phyloP scores from a whole-genome alignment of 164 flowering plant genomes.

The Aristolochia californica region DNA sequence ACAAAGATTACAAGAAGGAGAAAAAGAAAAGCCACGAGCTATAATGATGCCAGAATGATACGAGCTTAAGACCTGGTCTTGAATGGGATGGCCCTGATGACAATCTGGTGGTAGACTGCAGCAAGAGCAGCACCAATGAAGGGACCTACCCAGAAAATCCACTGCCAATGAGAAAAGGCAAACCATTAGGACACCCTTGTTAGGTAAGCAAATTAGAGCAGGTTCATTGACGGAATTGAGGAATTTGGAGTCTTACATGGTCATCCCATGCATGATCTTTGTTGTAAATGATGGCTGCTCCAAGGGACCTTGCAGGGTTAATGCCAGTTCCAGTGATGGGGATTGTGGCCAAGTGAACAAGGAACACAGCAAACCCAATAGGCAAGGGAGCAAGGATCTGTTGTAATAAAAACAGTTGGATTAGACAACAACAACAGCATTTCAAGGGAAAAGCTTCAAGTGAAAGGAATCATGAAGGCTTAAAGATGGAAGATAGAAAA shows the following conservation, averaged over 20 bases:
- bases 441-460: not conserved
- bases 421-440: not conserved
- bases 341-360: conserved; percentile 69
- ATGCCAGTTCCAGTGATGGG: conserved; percentile 70
- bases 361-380: conserved; percentile 60
- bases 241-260: conserved; percentile 25
- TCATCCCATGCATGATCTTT: conserved; percentile 49
- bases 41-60: not conserved
- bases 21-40: not conserved
- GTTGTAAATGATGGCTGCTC: conserved; percentile 62
- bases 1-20: not conserved
- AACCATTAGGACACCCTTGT: not conserved
- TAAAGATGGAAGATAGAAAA: no score
- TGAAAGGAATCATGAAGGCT: not conserved
- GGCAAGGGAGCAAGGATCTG: conserved; percentile 62
- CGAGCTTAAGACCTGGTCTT: conserved; percentile 23
- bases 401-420: not conserved
- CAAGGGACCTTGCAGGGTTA: conserved; percentile 68
- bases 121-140: conserved; percentile 59
- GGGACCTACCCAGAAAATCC: conserved; percentile 66
- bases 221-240: not conserved
- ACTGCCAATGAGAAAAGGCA: conserved; percentile 13
- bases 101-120: conserved; percentile 44
- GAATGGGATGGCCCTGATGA: conserved; percentile 54
- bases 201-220: not conserved